These are phyloP conservation scores for Penicillium nucicola DNA, from an alignment of 495 filamentous ascomycete genomes.

Conservation along the genomic window DNA sequence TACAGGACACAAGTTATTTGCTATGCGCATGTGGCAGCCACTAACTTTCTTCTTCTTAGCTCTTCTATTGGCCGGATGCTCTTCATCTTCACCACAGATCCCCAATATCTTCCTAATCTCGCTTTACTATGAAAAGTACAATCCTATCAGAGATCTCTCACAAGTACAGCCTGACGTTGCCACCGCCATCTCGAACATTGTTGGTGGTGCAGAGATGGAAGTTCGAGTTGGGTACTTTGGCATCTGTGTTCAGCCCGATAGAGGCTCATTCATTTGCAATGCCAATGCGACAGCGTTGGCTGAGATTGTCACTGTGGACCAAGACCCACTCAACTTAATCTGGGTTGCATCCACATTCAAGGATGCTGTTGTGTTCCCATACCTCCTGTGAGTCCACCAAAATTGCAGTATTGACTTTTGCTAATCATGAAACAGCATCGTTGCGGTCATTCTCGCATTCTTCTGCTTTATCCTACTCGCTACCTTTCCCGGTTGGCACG, in stretches of 20 bases:
- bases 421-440: slow-evolving; percentile 46
- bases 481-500: slow-evolving; percentile 72
- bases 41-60: slow-evolving; percentile 45
- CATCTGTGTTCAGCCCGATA: slow-evolving; percentile 62
- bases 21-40: slow-evolving; percentile 7
- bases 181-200: slow-evolving; percentile 61
- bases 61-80: slow-evolving; percentile 65
- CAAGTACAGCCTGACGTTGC: slow-evolving; percentile 85
- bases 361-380: slow-evolving; percentile 67
- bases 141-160: slow-evolving; percentile 59
- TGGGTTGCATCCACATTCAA: slow-evolving; percentile 74
- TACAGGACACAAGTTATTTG: background rate
- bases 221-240: slow-evolving; percentile 73
- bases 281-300: slow-evolving; percentile 66
- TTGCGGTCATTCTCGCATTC: slow-evolving; percentile 68
- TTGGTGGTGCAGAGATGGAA: slow-evolving; percentile 58
- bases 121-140: slow-evolving; percentile 64
- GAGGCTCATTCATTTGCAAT: slow-evolving; percentile 62
- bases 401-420: background rate
- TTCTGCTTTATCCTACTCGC: slow-evolving; percentile 67
- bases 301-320: slow-evolving; percentile 58
- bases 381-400: slow-evolving; percentile 55
- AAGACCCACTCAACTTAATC: slow-evolving; percentile 68
- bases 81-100: slow-evolving; percentile 65
- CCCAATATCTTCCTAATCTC: slow-evolving; percentile 69